Evolutionary conservation across 257 asterid genomes (phyloP).

Genomic region (Striga asiatica): DNA sequence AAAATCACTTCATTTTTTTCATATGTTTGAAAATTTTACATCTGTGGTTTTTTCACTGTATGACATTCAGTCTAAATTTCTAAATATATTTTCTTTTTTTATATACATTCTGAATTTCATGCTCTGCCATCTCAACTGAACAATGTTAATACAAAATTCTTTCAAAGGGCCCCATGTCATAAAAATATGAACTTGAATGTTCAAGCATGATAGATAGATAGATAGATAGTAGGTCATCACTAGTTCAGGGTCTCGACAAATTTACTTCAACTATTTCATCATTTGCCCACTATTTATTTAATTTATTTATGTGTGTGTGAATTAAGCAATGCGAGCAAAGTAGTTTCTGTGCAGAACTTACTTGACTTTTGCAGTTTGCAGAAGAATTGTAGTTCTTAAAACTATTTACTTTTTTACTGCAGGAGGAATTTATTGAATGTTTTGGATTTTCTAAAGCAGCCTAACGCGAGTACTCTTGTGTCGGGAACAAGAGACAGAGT

Average conservation of each 20-base stretch:
- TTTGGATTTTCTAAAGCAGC: slow-evolving; percentile 72
- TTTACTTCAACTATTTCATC: background rate
- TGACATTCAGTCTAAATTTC: too few relatives aligned
- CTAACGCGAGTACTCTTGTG: slow-evolving; percentile 78
- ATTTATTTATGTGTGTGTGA: background rate
- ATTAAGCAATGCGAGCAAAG: too few relatives aligned
- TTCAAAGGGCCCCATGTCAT: too few relatives aligned
- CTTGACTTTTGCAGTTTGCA: background rate
- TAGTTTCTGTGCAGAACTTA: background rate
- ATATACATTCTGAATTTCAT: too few relatives aligned
- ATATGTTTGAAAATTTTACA: too few relatives aligned
- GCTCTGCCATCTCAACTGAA: too few relatives aligned
- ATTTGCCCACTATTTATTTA: background rate
- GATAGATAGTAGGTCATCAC: background rate
- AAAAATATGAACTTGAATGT: background rate
- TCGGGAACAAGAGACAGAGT: slow-evolving; percentile 89
- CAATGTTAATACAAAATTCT: too few relatives aligned
- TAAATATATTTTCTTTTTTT: too few relatives aligned
- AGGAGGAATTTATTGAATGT: slow-evolving; percentile 87
- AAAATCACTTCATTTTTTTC: too few relatives aligned
- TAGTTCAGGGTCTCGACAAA: background rate
- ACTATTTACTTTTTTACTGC: slow-evolving; percentile 17
- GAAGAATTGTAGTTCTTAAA: slow-evolving; percentile 1
- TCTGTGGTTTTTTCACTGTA: too few relatives aligned
- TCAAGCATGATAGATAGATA: too few relatives aligned